Base-by-base conservation (phyloP, 2,329 filamentous ascomycete genomes). In the Pseudonectria foliicola region DNA sequence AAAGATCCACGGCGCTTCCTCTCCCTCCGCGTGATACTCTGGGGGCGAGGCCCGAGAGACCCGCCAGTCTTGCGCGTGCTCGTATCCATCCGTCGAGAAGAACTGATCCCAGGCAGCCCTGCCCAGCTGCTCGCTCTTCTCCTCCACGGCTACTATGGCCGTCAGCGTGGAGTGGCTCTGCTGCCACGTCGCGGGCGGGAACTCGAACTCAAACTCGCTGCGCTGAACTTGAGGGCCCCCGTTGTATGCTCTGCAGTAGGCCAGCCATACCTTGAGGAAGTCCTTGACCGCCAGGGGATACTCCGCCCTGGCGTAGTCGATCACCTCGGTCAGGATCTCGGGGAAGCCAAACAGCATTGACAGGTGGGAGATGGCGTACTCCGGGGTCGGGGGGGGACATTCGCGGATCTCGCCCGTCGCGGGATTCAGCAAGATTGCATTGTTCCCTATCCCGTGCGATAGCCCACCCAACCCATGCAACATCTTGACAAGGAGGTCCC, bases 261-360 rank as follows among this genome's bases (percentile, higher is more conserved):
- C 13, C 2, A 46, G 37, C 44, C 44, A 46, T 0, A 43, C 23
- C 5, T 33, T 33, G 3, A 25, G 29, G 13, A 46, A 46, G 13
- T 25, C 33, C n/a, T 25, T 4, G 3, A 46, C 37, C 10, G 18
- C 13, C 2, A 10, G 11, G 5, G 42, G 42, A 15, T 38, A 33
- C 4, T 44, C 42, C 7, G 44, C 37, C 4, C 31, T 37, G 6
- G 37, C 37, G 10, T 31, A 40, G 15, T 43, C 13, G 1, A 46
- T 14, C 1, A 46, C 15, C 25, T 46, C 44, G 3, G 39, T 44
- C 7, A 46, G 39, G 10, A 36, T 39, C 13, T 46, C 39, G 1
- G 44, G 44, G 27, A 46, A 44, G 12, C 44, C 44, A 10, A 46
- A 46, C 1, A 46, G 25, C 42, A 46, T 46, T 2, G 44, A 46